phyloP scores from a whole-genome alignment of 1,284 basidiomycete genomes.

The Singerocomus inundabilis region DNA sequence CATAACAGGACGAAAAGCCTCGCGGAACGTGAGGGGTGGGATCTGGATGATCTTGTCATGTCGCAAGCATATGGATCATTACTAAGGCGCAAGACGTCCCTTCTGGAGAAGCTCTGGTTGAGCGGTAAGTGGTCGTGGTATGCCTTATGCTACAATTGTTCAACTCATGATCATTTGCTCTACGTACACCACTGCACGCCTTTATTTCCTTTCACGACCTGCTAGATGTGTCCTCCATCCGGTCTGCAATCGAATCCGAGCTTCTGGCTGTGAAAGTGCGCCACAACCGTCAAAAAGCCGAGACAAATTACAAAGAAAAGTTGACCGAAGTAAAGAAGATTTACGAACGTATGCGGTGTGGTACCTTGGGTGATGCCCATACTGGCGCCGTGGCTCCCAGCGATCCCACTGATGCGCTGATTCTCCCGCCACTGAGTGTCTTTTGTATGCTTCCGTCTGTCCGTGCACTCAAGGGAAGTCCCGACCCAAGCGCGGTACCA shows the following conservation, averaged over 20 bases:
- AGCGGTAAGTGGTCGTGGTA: conserved; percentile 30
- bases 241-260: conserved; percentile 32
- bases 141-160: not conserved
- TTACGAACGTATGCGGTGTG: conserved; percentile 35
- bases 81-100: conserved; percentile 31
- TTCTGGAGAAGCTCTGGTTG: conserved; percentile 36
- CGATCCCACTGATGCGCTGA: conserved; percentile 13
- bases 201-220: not conserved
- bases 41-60: conserved; percentile 36
- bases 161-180: not conserved
- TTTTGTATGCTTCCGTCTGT: conserved; percentile 47
- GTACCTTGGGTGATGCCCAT: not conserved
- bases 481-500: conserved; percentile 11
- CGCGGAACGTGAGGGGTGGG: conserved; percentile 41
- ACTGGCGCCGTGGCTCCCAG: not conserved
- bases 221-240: conserved; percentile 31
- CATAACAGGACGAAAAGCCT: conserved; percentile 34
- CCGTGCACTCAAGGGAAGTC: conserved; percentile 36
- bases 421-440: conserved; percentile 42
- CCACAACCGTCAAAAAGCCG: conserved; percentile 27
- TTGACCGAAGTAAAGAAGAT: conserved; percentile 32
- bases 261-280: conserved; percentile 29
- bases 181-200: not conserved
- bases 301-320: conserved; percentile 22
- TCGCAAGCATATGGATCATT: conserved; percentile 38